These are phyloP conservation scores for Suhomyces bolitotheri DNA, from an alignment of 1,139 yeast species.

Conservation along the genomic window DNA sequence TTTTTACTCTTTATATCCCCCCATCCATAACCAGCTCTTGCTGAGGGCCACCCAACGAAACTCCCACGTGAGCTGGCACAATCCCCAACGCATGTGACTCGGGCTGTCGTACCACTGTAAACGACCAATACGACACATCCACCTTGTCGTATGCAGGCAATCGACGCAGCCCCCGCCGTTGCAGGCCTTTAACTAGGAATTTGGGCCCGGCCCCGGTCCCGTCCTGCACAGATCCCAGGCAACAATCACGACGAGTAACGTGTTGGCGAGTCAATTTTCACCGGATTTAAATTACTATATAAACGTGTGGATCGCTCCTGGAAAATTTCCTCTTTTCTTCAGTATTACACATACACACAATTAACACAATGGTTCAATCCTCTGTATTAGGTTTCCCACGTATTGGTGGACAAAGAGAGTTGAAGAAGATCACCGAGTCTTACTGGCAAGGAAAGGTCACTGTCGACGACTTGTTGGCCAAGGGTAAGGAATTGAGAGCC, in stretches of 20 bases:
- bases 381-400: conserved; percentile 99
- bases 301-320: conserved; percentile 8
- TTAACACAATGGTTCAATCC: conserved; percentile 76
- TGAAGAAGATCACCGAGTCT: conserved; percentile 97
- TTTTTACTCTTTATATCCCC: too few relatives aligned
- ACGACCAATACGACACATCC: conserved; percentile 6
- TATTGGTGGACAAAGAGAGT: conserved; percentile 98
- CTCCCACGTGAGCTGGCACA: conserved; percentile 9
- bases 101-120: too few relatives aligned
- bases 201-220: too few relatives aligned
- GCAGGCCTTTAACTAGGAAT: too few relatives aligned
- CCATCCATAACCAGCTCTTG: too few relatives aligned
- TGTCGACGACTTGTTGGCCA: conserved; percentile 83
- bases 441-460: conserved; percentile 96
- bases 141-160: too few relatives aligned
- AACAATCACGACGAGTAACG: conserved; percentile 5
- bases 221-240: conserved; percentile 5
- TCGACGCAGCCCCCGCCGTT: neutral
- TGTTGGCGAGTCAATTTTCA: conserved; percentile 10
- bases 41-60: too few relatives aligned
- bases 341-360: conserved; percentile 7
- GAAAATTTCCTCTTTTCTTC: neutral
- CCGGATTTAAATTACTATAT: conserved; percentile 10
- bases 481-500: conserved; percentile 94
- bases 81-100: conserved; percentile 7